Evolutionary conservation across 345 rosid species (phyloP).

Genomic region (Tarenaya hassleriana): DNA sequence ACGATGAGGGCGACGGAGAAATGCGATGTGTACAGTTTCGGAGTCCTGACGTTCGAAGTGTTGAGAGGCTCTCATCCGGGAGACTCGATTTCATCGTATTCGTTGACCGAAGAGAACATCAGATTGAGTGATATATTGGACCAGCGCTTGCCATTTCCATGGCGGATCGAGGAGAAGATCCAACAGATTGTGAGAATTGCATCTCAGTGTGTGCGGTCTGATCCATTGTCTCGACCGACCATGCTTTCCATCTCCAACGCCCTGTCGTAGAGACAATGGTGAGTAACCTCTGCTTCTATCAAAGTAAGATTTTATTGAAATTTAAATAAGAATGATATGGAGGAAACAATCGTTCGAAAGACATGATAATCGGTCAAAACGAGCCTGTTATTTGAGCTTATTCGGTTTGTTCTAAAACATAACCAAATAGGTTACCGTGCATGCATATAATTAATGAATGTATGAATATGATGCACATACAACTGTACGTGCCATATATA

Average conservation of each 20-base stretch:
- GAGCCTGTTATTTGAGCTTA: no score
- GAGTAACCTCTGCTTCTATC: no score
- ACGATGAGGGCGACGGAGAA: conserved; percentile 34
- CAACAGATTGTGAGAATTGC: conserved; percentile 17
- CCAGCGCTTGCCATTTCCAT: conserved; percentile 14
- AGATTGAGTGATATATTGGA: conserved; percentile 14
- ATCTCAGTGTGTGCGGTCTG: conserved; percentile 18
- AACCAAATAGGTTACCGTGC: no score
- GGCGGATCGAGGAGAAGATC: conserved; percentile 3
- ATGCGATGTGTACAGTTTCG: conserved; percentile 40
- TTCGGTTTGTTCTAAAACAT: no score
- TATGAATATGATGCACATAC: no score
- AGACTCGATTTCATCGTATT: conserved; percentile 24
- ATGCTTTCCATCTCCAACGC: conserved; percentile 30
- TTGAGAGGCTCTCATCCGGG: conserved; percentile 34
- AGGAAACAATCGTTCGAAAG: no score
- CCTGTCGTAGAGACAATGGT: conserved; percentile 23
- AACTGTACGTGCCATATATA: no score
- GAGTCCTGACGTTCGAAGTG: conserved; percentile 35
- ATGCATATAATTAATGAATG: no score
- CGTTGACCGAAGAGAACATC: conserved; percentile 1
- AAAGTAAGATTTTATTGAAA: no score
- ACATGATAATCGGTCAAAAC: no score
- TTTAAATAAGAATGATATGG: no score
- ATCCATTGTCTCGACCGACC: conserved; percentile 33